Base-by-base conservation (phyloP, 2,329 filamentous ascomycete species). In the Cladophialophora yegresii region DNA sequence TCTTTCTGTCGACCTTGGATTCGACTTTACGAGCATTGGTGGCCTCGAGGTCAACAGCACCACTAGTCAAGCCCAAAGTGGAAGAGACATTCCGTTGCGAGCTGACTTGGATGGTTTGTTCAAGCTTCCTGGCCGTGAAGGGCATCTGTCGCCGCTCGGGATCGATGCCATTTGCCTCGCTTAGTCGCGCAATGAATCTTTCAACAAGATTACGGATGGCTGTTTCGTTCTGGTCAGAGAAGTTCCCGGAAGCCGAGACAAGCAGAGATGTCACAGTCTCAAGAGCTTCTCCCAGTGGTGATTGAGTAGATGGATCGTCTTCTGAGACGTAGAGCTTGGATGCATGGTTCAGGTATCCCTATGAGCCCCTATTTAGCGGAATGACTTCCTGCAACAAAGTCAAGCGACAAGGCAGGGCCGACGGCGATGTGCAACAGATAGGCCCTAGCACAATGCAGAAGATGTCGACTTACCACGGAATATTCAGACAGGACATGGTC, bases 1-100 rank as follows among this genome's bases (percentile, higher is more conserved):
- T 99, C 88, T 98, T 99, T 75, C 89, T 88, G 80, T 99, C 95
- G 66, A 99, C 95, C 76, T 93, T 92, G 73, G 93, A 98, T 81
- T 99, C 95, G 64, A 99, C 91, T 80, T 98, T 98, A 73, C 93
- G 86, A 45, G 87, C 84, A 75, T 96, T 96, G 75, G 93, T 92
- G 62, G 93, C 96, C 78, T 99, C 95, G 28, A 99, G 84, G 75
- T 99, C 95, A 45, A 99, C 92, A 65, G 84, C 88, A 61, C 87
- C 91, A 59, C 89, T 90, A 7, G 93, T 87, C 57, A 99, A 87
- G 23, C 92, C 93, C 70, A 99, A 80, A 2, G 95, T 99, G 5
- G 95, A 96, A 33, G 95, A 99, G 80, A 99, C 93, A 78, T 96
- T 97, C 70, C 92, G 86, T 80, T 96, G 92, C 28, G 93, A 88